These are phyloP conservation scores for Podaxis sp. DNA, from an alignment of 768 basidiomycete genomes.

Conservation along the genomic window DNA sequence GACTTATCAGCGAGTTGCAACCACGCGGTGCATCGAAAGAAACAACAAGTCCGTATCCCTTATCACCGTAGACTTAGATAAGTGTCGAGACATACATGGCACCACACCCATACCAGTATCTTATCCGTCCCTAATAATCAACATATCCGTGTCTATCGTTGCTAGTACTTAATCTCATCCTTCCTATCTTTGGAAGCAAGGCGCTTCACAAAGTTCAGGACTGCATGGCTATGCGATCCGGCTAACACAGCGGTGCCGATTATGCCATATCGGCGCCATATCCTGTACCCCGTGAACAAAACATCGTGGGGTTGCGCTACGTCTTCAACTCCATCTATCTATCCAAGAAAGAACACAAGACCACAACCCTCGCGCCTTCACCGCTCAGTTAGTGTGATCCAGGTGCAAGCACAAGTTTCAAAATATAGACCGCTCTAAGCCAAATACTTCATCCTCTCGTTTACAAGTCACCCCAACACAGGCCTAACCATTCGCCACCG, in stretches of 20 bases:
- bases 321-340: neutral
- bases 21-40: neutral
- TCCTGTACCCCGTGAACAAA: slow-evolving; percentile 1
- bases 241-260: too few species aligned
- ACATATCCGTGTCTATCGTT: neutral
- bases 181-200: neutral
- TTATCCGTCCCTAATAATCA: too few species aligned
- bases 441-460: neutral
- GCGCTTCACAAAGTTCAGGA: neutral
- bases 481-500: neutral
- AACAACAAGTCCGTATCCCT: neutral
- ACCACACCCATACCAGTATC: too few species aligned
- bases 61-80: neutral
- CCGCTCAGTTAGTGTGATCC: neutral
- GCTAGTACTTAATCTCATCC: neutral
- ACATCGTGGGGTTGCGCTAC: neutral
- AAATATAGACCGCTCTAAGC: neutral
- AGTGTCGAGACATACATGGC: neutral
- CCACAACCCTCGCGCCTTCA: neutral
- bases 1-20: neutral
- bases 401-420: neutral
- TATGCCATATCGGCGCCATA: too few species aligned
- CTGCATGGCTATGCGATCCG: neutral
- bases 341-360: neutral
- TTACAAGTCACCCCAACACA: neutral